Base-by-base conservation (phyloP, 257 asterid genomes). In the Solanum neorickii region DNA sequence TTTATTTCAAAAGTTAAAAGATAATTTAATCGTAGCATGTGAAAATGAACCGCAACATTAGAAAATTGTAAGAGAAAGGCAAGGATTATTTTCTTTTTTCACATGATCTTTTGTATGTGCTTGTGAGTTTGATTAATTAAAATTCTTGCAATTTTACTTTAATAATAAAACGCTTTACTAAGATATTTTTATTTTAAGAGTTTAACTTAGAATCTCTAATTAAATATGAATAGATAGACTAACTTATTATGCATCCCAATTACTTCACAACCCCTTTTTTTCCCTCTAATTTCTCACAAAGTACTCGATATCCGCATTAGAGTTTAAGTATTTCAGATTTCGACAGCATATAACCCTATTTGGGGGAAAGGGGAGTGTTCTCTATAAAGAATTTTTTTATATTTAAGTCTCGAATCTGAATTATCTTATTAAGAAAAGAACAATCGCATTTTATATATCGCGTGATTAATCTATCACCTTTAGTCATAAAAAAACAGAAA, bases 391-490 rank as follows among this genome's bases (percentile, higher is more conserved):
- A 2, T 15, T 15, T 49, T 49, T 49, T 9, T 49, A 49, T 49
- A 49, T 16, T 2, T 21, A 15, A 0, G 1, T 1, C 60, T 49
- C 3, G 21, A 49, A 49, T 16, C 0, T 16, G 9, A 52, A 16
- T 2, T 0, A 52, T 52, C 0, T 52, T 0, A 52, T 52, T 6
- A 16, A 52, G 62, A 0, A 5, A 16, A 52, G 0, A 1, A 6
- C 4, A 52, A 52, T 2, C 9, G 2, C 23, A 52, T 52, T 1
- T 21, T 9, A 15, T 52, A 9, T 9, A 52, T 9, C 23, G 18
- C 10, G 10, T 52, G 23, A 23, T 6, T 16, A 52, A 21, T 68
- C 6, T 16, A 12, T 27, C 1, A 1, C 44, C 15, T 33, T 33
- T 35, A 10, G 9, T 10, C 47, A 20, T 1, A 3, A 73, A 18